These are phyloP conservation scores for Monosporascus sp. DNA, from an alignment of 2,329 filamentous ascomycete genomes.

Conservation along the genomic window DNA sequence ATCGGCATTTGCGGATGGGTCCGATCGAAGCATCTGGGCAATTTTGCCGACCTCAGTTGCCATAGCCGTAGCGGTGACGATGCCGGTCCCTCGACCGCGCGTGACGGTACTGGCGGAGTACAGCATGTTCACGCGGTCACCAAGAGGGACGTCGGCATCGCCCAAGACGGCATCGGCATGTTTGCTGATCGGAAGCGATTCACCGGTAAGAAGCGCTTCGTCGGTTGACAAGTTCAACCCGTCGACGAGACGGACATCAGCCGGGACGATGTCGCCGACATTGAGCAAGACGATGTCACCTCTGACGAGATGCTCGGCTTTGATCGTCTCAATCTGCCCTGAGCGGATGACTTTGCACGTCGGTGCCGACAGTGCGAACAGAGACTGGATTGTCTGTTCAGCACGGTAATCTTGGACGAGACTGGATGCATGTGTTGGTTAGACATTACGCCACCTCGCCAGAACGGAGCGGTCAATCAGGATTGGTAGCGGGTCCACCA, in stretches of 20 bases:
- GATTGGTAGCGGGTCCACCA: too few species aligned
- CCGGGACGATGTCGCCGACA: slow-evolving; percentile 65
- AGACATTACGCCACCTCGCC: background rate
- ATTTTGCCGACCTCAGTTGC: slow-evolving; percentile 71
- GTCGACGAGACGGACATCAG: slow-evolving; percentile 60
- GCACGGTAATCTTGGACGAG: slow-evolving; percentile 57
- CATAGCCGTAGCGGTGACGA: slow-evolving; percentile 69
- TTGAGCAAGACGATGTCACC: slow-evolving; percentile 60
- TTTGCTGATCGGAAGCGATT: slow-evolving; percentile 66
- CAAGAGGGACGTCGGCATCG: slow-evolving; percentile 52
- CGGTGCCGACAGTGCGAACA: slow-evolving; percentile 53
- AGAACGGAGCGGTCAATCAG: too few species aligned
- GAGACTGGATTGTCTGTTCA: slow-evolving; percentile 57
- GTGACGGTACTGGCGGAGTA: slow-evolving; percentile 70
- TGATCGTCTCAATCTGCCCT: slow-evolving; percentile 45
- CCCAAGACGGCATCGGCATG: slow-evolving; percentile 51
- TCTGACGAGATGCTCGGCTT: slow-evolving; percentile 54
- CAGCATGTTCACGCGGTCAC: slow-evolving; percentile 65
- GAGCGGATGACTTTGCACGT: slow-evolving; percentile 55
- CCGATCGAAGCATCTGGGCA: slow-evolving; percentile 61
- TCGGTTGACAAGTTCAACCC: slow-evolving; percentile 73
- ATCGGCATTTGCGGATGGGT: slow-evolving; percentile 44
- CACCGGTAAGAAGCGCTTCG: slow-evolving; percentile 68
- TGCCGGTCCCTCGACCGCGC: slow-evolving; percentile 62
- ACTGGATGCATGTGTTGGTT: slow-evolving; percentile 26